Conservation (phyloP, 108 stramenopile species). For the Schizochytrium sp. region DNA sequence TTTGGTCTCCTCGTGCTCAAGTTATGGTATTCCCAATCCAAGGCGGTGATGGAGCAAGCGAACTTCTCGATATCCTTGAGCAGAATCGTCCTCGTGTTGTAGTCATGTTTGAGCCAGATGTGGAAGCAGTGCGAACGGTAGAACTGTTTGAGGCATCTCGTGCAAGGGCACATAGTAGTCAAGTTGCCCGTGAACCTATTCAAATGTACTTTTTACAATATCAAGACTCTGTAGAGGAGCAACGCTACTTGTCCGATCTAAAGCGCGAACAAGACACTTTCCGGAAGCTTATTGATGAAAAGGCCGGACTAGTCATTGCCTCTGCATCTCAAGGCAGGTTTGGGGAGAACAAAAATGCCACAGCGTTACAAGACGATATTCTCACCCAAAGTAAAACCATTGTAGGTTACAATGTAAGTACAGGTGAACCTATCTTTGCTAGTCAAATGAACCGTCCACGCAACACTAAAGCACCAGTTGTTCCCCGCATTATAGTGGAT, state of each 20-base stretch:
- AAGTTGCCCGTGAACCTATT: conserved; percentile 61
- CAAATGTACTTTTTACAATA: conserved; percentile 90
- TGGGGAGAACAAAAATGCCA: not conserved
- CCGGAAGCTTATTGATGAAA: conserved; percentile 89
- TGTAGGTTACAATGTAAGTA: conserved; percentile 47
- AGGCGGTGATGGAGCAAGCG: conserved; percentile 77
- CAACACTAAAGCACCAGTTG: conserved; percentile 11
- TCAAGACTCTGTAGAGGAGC: conserved; percentile 93
- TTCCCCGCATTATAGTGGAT: conserved; percentile 82
- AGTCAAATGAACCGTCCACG: conserved; percentile 29
- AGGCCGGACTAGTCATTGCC: conserved; percentile 71
- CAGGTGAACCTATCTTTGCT: conserved; percentile 49
- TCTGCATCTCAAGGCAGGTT: not conserved
- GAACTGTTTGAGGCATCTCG: conserved; percentile 79
- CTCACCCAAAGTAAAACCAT: not conserved
- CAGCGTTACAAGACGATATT: conserved; percentile 39
- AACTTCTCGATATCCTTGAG: conserved; percentile 79
- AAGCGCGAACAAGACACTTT: conserved; percentile 91
- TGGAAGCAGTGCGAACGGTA: conserved; percentile 85
- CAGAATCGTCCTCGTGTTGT: conserved; percentile 86
- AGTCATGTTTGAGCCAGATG: conserved; percentile 89
- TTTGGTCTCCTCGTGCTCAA: conserved; percentile 70
- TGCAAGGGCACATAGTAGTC: conserved; percentile 66
- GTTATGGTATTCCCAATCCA: conserved; percentile 79
- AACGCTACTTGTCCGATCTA: conserved; percentile 86